Evolutionary conservation across 2,329 filamentous ascomycete genomes (phyloP).

Genomic region (Spiromastix sp.): DNA sequence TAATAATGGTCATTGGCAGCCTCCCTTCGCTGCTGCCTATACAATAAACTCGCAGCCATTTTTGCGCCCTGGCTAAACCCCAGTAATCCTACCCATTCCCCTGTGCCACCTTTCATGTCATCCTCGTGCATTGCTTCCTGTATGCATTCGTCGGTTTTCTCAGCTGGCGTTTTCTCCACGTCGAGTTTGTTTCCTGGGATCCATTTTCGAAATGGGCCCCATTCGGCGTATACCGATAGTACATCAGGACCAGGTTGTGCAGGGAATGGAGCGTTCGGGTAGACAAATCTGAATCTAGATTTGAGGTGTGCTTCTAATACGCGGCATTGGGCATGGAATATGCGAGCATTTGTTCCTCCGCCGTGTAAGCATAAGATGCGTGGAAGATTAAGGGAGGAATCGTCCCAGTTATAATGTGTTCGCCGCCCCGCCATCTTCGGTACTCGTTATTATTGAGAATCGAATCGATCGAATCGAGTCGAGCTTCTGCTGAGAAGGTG

Average conservation of each 20-base stretch:
- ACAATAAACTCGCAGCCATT: conserved; percentile 49
- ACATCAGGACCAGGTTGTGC: conserved; percentile 50
- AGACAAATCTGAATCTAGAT: conserved; percentile 58
- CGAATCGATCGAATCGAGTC: no score
- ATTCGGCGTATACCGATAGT: conserved; percentile 52
- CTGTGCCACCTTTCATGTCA: conserved; percentile 36
- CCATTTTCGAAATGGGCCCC: conserved; percentile 56
- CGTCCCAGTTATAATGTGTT: no score
- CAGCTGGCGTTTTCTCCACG: conserved; percentile 34
- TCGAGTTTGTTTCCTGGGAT: conserved; percentile 47
- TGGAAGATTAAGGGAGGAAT: conserved; percentile 36
- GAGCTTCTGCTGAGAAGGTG: no score
- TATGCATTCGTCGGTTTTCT: conserved; percentile 38
- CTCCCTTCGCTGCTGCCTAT: conserved; percentile 14
- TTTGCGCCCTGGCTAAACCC: conserved; percentile 61
- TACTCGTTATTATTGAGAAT: no score
- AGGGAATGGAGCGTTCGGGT: conserved; percentile 58
- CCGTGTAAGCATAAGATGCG: conserved; percentile 75
- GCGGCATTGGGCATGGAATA: conserved; percentile 61
- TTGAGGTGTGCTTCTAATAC: conserved; percentile 40
- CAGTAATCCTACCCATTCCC: conserved; percentile 50
- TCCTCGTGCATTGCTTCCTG: conserved; percentile 31
- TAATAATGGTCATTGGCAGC: background rate
- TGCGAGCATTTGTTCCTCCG: conserved; percentile 60
- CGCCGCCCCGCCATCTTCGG: no score